A percentile compares a stretch with the other conserved stretches of the same genome.
These are phyloP conservation scores for Onygenales sp. DNA, from an alignment of 2,329 filamentous ascomycete genomes.

Conservation along the genomic window DNA sequence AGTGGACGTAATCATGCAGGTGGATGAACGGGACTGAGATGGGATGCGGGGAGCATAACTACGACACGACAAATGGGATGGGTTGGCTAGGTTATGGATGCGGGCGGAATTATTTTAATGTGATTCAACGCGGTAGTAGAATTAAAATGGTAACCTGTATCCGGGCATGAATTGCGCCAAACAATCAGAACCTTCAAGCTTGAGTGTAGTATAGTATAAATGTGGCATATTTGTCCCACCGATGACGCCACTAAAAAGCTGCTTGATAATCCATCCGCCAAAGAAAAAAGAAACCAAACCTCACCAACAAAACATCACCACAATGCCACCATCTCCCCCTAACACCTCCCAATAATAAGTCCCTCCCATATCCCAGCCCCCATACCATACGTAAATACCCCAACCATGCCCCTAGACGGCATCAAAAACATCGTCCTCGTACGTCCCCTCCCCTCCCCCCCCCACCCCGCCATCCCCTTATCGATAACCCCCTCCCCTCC, in stretches of 20 bases:
- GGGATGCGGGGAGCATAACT: not conserved
- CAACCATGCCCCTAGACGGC: constrained; percentile 31
- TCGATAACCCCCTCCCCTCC: constrained; percentile 25
- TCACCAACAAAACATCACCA: no score
- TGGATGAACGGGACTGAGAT: not conserved
- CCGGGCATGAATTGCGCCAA: no score
- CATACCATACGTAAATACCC: not conserved
- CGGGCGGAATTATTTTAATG: no score
- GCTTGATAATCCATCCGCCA: not conserved
- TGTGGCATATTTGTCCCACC: no score
- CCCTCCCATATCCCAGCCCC: no score
- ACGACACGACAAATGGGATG: not conserved
- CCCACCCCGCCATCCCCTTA: constrained; percentile 21
- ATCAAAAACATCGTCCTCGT: constrained; percentile 36
- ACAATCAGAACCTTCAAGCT: no score
- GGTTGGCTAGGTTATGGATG: not conserved
- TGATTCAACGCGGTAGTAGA: no score
- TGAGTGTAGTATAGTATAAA: no score
- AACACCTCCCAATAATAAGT: no score
- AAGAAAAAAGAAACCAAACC: no score
- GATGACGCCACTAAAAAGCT: not conserved
- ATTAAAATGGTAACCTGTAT: no score
- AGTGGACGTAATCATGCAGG: constrained; percentile 24
- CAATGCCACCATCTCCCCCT: no score
- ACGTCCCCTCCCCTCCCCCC: constrained; percentile 11